Conservation (phyloP, 352 stramenopile species). For the Phytopythium cucurbitacearum region DNA sequence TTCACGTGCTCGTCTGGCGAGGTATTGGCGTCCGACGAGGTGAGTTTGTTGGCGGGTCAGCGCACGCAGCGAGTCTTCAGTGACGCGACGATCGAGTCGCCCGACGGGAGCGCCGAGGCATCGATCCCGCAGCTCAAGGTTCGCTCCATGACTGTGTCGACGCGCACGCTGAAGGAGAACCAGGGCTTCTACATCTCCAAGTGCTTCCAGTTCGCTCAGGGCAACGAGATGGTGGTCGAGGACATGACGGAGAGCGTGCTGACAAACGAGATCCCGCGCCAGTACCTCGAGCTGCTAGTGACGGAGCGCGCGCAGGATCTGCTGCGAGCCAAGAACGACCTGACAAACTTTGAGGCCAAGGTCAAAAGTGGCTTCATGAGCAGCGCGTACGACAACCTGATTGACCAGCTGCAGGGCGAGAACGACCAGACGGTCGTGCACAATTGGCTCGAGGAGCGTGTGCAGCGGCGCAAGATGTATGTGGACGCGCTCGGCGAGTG, state of each 20-base stretch:
- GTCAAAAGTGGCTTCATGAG: slow-evolving; percentile 57
- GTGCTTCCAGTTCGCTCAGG: slow-evolving; percentile 74
- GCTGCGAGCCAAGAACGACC: slow-evolving; percentile 38
- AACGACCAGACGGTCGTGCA: slow-evolving; percentile 71
- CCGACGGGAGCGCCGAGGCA: slow-evolving; percentile 15
- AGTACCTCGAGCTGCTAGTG: slow-evolving; percentile 68
- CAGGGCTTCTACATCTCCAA: slow-evolving; percentile 76
- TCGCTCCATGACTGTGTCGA: slow-evolving; percentile 72
- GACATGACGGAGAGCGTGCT: slow-evolving; percentile 79
- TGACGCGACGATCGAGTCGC: slow-evolving; percentile 24
- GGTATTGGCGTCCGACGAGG: slow-evolving; percentile 46
- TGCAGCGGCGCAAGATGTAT: slow-evolving; percentile 63
- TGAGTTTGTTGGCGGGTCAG: slow-evolving; percentile 54
- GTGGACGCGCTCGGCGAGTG: slow-evolving; percentile 65
- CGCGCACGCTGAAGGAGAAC: slow-evolving; percentile 67
- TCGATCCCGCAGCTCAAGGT: slow-evolving; percentile 47
- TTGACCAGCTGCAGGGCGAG: slow-evolving; percentile 82
- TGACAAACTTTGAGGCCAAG: slow-evolving; percentile 53
- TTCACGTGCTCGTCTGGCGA: slow-evolving; percentile 67
- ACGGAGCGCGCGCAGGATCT: slow-evolving; percentile 55
- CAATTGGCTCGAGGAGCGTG: slow-evolving; percentile 68
- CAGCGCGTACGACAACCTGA: slow-evolving; percentile 76
- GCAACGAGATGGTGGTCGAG: slow-evolving; percentile 75
- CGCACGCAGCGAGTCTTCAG: slow-evolving; percentile 43
- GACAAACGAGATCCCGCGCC: slow-evolving; percentile 74